These are phyloP conservation scores for Laguncularia racemosa DNA, from an alignment of 345 rosid genomes.

Conservation along the genomic window DNA sequence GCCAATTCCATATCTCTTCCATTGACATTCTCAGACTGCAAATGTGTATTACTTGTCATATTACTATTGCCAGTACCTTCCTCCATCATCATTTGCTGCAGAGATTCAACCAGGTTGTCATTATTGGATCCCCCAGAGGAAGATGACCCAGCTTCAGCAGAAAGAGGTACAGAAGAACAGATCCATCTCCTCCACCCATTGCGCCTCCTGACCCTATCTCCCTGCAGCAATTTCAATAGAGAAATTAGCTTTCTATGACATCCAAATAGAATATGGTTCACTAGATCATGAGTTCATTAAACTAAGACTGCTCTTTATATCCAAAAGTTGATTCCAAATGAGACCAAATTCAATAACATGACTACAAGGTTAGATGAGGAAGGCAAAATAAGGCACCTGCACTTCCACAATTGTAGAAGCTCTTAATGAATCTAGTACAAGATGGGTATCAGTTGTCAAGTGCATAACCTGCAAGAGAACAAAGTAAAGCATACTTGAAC, in stretches of 20 bases:
- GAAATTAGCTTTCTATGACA: background rate
- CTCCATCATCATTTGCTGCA: slow-evolving; percentile 27
- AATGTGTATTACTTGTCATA: too few relatives aligned
- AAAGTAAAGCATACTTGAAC: too few relatives aligned
- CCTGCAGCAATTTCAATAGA: slow-evolving; percentile 23
- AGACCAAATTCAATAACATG: too few relatives aligned
- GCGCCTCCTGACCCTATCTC: slow-evolving; percentile 47
- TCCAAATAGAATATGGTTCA: background rate
- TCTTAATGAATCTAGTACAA: too few relatives aligned
- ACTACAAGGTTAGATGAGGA: too few relatives aligned
- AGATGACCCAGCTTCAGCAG: slow-evolving; percentile 16
- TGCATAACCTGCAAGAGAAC: too few relatives aligned
- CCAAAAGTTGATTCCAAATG: background rate
- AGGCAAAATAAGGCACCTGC: too few relatives aligned
- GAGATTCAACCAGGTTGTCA: slow-evolving; percentile 20
- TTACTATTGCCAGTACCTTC: slow-evolving; percentile 7
- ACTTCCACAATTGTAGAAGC: too few relatives aligned
- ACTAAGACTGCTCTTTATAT: background rate
- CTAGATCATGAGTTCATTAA: background rate
- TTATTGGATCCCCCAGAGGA: slow-evolving; percentile 16
- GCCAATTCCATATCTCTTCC: too few relatives aligned
- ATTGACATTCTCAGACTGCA: too few relatives aligned
- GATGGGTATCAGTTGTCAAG: too few relatives aligned
- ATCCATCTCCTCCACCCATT: slow-evolving; percentile 51
- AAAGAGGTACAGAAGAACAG: slow-evolving; percentile 9